These are phyloP conservation scores for Blastobotrys proliferans DNA, from an alignment of 1,139 yeast genomes.

Conservation along the genomic window DNA sequence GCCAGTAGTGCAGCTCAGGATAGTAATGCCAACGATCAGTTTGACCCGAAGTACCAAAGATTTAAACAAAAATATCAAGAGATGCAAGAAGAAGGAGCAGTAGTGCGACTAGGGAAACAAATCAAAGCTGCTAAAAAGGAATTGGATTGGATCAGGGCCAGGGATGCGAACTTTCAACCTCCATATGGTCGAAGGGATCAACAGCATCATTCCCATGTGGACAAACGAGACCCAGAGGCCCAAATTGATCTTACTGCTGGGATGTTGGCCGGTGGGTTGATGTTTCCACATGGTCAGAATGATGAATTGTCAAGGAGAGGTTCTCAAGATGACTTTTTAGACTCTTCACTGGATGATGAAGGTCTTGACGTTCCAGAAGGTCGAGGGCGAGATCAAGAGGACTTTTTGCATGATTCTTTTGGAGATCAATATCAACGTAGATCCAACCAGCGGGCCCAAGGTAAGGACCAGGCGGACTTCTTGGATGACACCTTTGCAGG, in stretches of 20 bases:
- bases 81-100: background rate
- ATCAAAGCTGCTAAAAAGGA: background rate
- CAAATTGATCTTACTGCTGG: background rate
- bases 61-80: background rate
- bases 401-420: no score
- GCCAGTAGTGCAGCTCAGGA: no score
- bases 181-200: background rate
- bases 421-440: no score
- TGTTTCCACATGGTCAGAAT: background rate
- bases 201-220: no score
- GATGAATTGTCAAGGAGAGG: no score
- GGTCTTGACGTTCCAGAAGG: no score
- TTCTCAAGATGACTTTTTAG: background rate
- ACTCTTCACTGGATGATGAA: background rate
- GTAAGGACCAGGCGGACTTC: no score
- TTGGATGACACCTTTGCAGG: no score
- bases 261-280: background rate
- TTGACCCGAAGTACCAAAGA: constrained; percentile 1
- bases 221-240: background rate
- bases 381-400: no score
- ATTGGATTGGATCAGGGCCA: background rate
- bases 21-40: no score
- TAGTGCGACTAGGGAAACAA: background rate
- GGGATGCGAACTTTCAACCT: constrained; percentile 2
- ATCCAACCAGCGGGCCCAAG: no score